Base-by-base conservation (phyloP, 2,329 filamentous ascomycete species). In the Chalaropsis ovoidea region DNA sequence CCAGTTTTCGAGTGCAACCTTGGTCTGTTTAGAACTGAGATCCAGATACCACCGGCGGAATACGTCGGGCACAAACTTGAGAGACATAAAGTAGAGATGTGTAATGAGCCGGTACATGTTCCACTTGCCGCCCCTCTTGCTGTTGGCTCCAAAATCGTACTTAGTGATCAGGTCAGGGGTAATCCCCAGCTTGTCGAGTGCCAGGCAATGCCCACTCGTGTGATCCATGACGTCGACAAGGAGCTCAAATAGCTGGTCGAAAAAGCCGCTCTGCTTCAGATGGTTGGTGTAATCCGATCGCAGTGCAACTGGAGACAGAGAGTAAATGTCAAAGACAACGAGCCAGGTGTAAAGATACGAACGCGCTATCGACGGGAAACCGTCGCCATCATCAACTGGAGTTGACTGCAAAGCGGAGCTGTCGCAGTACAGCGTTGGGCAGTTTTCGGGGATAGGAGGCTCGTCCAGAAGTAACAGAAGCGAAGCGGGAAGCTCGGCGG, bases 331-430 rank as follows among this genome's bases (percentile, higher is more conserved):
- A 72, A 95, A 97, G 0, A 96, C 81, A 0, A 97, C 79, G 69
- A 89, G 84, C 94, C 94, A 99, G 11, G 90, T 88, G 35, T 96
- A 79, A 2, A 99, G 80, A 71, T 96, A 99, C 10, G 61, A 96
- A 79, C 0, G 82, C 72, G 0, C 84, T 77, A 52, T 52, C 47
- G 22, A 4, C 5, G 47, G 47, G 11, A 52, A 52, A 52, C 27
- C 47, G 19, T 24, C 47, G 7, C 27, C 22, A 27, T 24, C 24
- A 24, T 52, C 47, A 52, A 52, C 15, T 7, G 8, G 8, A 22
- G 8, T 6, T 2, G 19, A 24, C 47, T 24, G 11, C 10, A 24
- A 24, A 7, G 15, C 15, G 15, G 19, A 24, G 47, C 47, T 24
- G 24, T 52, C 47, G 47, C 19, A 52, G 15, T 52, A 52, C 19